A percentile compares a stretch with the other conserved stretches of the same genome.
Evolutionary conservation across 2,329 filamentous ascomycete genomes (phyloP).

Genomic region (Setomelanomma holmii): DNA sequence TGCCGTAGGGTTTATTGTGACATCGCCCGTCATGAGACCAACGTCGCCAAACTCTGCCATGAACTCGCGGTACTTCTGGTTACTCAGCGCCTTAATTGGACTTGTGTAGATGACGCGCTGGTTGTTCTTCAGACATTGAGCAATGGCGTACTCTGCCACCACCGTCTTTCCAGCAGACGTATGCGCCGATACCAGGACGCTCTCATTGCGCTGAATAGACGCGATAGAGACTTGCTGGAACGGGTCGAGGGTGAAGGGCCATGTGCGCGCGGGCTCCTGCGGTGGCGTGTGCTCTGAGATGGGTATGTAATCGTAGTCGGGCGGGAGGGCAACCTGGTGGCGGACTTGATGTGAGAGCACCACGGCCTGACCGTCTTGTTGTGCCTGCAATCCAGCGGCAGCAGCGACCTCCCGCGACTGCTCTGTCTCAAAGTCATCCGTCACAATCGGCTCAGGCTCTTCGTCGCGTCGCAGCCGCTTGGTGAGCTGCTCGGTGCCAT

Average conservation of each 20-base stretch:
- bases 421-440: conserved; percentile 93
- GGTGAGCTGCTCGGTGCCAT: conserved; percentile 49
- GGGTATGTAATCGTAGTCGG: conserved; percentile 93
- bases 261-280: conserved; percentile 81
- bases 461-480: conserved; percentile 71
- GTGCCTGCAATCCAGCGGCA: conserved; percentile 71
- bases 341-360: conserved; percentile 96
- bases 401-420: conserved; percentile 89
- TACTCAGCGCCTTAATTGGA: conserved; percentile 97
- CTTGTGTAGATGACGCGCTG: conserved; percentile 99
- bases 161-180: conserved; percentile 98
- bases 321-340: conserved; percentile 94
- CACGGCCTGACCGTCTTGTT: conserved; percentile 72
- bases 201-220: conserved; percentile 95
- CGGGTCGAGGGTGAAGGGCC: conserved; percentile 91
- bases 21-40: conserved; percentile 97
- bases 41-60: conserved; percentile 95
- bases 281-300: conserved; percentile 93
- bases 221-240: conserved; percentile 96
- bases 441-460: conserved; percentile 80
- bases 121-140: conserved; percentile 95
- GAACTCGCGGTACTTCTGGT: conserved; percentile 98
- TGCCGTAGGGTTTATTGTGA: conserved; percentile 98
- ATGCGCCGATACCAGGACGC: conserved; percentile 94
- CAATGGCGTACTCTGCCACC: conserved; percentile 96